Evolutionary conservation across 257 asterid species (phyloP).

Genomic region (Striga asiatica): DNA sequence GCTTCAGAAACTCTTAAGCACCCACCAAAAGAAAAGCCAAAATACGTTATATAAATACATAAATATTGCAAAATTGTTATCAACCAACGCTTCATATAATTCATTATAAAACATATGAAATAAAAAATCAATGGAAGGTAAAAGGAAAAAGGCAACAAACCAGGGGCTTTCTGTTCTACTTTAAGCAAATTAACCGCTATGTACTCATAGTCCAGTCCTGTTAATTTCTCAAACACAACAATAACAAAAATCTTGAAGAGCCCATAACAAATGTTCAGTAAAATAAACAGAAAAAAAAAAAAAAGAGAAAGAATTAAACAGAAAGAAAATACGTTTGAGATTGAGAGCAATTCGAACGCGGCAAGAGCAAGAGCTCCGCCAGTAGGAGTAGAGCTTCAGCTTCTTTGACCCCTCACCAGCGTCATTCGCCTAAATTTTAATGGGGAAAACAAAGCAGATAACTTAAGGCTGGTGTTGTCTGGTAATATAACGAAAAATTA

Average conservation of each 20-base stretch:
- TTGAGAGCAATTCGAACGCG: slow-evolving; percentile 78
- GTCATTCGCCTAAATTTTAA: slow-evolving; percentile 27
- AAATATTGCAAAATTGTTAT: not conserved
- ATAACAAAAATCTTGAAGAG: not conserved
- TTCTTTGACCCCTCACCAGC: slow-evolving; percentile 29
- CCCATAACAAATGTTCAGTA: not conserved
- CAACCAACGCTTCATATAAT: not conserved
- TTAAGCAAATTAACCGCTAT: slow-evolving; percentile 58
- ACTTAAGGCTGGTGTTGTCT: no score
- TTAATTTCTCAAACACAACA: not conserved
- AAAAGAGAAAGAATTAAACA: not conserved
- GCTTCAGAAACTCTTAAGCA: slow-evolving; percentile 61
- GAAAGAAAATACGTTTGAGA: slow-evolving; percentile 37
- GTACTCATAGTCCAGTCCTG: slow-evolving; percentile 71
- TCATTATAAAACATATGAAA: not conserved
- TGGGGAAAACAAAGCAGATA: no score
- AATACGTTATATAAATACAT: not conserved
- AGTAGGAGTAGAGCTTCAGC: slow-evolving; percentile 62
- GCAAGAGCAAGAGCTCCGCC: slow-evolving; percentile 79
- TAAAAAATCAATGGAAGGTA: not conserved
- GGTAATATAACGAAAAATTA: no score
- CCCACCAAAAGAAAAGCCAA: slow-evolving; percentile 14
- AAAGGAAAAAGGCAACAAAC: slow-evolving; percentile 25
- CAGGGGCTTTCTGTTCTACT: slow-evolving; percentile 65
- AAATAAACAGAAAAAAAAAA: not conserved